Base-by-base conservation (phyloP, 495 filamentous ascomycete species). In the Penicillium malachiteum region DNA sequence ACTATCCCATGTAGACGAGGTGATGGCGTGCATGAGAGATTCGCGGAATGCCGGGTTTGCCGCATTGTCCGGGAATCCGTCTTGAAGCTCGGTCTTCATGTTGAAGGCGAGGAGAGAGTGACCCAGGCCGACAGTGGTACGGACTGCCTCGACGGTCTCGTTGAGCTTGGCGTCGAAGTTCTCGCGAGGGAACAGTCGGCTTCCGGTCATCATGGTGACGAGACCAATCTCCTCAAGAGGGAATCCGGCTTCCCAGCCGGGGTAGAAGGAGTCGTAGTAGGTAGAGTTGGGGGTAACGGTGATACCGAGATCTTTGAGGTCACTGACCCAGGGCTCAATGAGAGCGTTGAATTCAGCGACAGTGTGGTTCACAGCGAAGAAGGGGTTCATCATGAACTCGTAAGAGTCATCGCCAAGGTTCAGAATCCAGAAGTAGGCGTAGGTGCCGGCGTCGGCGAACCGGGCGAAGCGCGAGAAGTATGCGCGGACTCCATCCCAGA, bases 1-100 rank as follows among this genome's bases (percentile, higher is more conserved):
- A 7, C 43, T 35, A 6, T 44, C 44, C 68, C 69, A 71, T 33
- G 30, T 58, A 14, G 62, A 63, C 1, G 71, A 71, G 32, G 78
- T 72, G 58, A 79, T 79, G 14, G 71, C 77, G 57, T 84, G 81
- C 72, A 84, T 72, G 7, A 79, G 71, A 11, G 78, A 72, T 0
- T 71, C 53, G 21, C 83, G 74, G 75, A 77, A 84, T 7, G 82
- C 82, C 0, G 81, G 82, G 65, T 81, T 80, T 5, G 80, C 78
- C 1, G 80, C 69, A 57, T 67, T 78, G 8, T 72, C 63, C 18
- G 65, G 30, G 50, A 59, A 57, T 4, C 63, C 63, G 1, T 52
- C 33, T 4, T 50, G 50, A 12, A 68, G 55, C 40, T 74, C 77
- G 1, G 76, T 67, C 26, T 71, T 72, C 56, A 82, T 70, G 62